Base-by-base conservation (phyloP, 1,139 yeast genomes). In the Eremothecium coryli region DNA sequence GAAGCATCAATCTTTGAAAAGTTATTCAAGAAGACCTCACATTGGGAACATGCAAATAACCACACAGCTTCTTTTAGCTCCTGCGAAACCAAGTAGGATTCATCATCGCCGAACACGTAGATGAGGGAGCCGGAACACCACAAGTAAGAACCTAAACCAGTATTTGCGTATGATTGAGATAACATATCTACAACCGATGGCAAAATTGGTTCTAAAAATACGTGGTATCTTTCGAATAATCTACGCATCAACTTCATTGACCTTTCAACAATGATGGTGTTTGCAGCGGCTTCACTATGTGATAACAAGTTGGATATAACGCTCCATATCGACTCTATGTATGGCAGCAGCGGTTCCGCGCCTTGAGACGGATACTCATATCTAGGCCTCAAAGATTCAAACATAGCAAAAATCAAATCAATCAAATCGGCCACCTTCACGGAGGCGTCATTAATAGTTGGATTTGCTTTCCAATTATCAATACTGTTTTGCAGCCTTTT, bases 91-190 rank as follows among this genome's bases (percentile, higher is more conserved):
- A 58, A 58, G 24, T 45, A 46, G 5, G 54, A 50, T 38, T 64
- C 65, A 38, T 73, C 82, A 52, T 76, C 84, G 18, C 82, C 80
- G 58, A 71, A 86, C 43, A 82, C 93, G 41, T 85, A 73, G 35
- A 88, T 73, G 20, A 85, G 64, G 4, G 82, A 71, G 4, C 95
- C 96, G 3, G 94, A 79, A 12, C 84, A 93, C 93, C 95, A 88
- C 39, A 88, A 62, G 53, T 80, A 88, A 55, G 95, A 82, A 2
- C 96, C 96, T 50, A 64, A 73, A 29, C 76, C 73, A 22, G 79
- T 79, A 31, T 64, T 61, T 32, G 75, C 68, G 61, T 85, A 88
- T 4, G 93, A 90, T 26, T 68, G 66, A 1, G 68, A 71, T 39
- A 84, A 67, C 43, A 79, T 63, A 14, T 71, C 64, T 1, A 86